Evolutionary conservation across 495 filamentous ascomycete species (phyloP).

Genomic region (Penicillium taxi): DNA sequence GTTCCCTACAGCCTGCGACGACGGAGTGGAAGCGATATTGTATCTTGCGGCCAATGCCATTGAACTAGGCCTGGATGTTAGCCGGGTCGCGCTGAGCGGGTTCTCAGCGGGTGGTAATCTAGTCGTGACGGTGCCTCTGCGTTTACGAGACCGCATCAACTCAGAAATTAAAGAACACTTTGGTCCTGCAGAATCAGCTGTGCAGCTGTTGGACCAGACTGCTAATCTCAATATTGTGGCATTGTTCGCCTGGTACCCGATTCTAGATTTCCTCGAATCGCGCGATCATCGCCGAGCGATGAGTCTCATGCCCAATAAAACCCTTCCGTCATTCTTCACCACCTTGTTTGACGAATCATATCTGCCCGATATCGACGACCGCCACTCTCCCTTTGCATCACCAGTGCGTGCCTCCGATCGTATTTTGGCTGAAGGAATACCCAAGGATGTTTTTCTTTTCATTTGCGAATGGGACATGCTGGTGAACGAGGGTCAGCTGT

Average conservation of each 20-base stretch:
- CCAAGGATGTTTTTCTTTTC: slow-evolving; percentile 60
- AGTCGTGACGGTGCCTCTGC: slow-evolving; percentile 68
- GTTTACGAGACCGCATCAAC: slow-evolving; percentile 39
- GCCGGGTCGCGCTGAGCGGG: slow-evolving; percentile 64
- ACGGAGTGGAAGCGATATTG: slow-evolving; percentile 61
- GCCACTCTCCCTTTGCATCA: slow-evolving; percentile 52
- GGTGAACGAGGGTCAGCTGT: slow-evolving; percentile 62
- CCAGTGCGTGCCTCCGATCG: slow-evolving; percentile 53
- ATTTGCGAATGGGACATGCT: slow-evolving; percentile 93
- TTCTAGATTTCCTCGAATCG: slow-evolving; percentile 71
- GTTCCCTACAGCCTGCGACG: slow-evolving; percentile 70
- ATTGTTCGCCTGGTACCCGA: slow-evolving; percentile 75
- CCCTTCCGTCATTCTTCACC: slow-evolving; percentile 65
- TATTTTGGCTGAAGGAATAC: slow-evolving; percentile 44
- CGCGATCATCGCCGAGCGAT: slow-evolving; percentile 64
- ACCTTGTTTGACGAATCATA: slow-evolving; percentile 83
- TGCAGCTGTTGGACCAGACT: slow-evolving; percentile 26
- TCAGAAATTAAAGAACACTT: slow-evolving; percentile 22
- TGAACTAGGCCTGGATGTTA: slow-evolving; percentile 49
- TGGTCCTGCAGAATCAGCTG: slow-evolving; percentile 32
- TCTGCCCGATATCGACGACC: slow-evolving; percentile 46
- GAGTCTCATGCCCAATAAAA: slow-evolving; percentile 59
- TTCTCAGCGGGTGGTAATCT: slow-evolving; percentile 89
- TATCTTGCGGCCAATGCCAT: slow-evolving; percentile 54
- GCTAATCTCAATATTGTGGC: slow-evolving; percentile 41